Conservation (phyloP, 2,329 filamentous ascomycete genomes). For the Penicillium thymicola region DNA sequence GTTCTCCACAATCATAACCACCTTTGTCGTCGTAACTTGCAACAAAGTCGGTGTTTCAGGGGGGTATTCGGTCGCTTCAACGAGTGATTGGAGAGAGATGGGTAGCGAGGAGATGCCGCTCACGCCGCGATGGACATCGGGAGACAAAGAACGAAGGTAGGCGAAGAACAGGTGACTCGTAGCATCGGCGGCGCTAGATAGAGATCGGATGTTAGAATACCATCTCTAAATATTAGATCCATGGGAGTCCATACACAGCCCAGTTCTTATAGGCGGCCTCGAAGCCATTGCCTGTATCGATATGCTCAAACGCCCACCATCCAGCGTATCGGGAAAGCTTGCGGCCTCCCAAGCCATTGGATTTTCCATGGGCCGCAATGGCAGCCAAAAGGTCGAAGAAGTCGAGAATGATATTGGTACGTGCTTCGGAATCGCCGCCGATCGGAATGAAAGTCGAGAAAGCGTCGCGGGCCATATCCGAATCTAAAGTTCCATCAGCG, state of each 20-base stretch:
- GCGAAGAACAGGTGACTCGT: constrained; percentile 98
- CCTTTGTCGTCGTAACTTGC: constrained; percentile 76
- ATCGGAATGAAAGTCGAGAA: constrained; percentile 96
- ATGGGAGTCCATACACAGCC: constrained; percentile 59
- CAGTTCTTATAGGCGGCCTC: constrained; percentile 91
- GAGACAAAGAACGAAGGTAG: constrained; percentile 84
- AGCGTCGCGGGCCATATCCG: constrained; percentile 83
- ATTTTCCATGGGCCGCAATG: constrained; percentile 87
- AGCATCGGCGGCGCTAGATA: constrained; percentile 82
- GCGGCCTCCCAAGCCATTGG: constrained; percentile 85
- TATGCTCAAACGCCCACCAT: constrained; percentile 98
- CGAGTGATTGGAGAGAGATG: constrained; percentile 82
- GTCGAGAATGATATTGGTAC: constrained; percentile 86
- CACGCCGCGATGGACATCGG: constrained; percentile 65
- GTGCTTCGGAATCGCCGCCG: constrained; percentile 81
- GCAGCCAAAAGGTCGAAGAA: constrained; percentile 93
- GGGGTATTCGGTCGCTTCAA: constrained; percentile 92
- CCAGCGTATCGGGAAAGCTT: constrained; percentile 93
- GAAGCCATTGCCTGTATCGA: constrained; percentile 83
- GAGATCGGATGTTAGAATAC: constrained; percentile 28
- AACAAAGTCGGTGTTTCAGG: constrained; percentile 74
- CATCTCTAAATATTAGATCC: neutral
- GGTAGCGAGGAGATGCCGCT: constrained; percentile 83
- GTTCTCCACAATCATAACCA: constrained; percentile 93
- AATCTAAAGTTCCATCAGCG: constrained; percentile 59